These are phyloP conservation scores for Solanum etuberosum DNA, from an alignment of 257 asterid species.

Conservation along the genomic window DNA sequence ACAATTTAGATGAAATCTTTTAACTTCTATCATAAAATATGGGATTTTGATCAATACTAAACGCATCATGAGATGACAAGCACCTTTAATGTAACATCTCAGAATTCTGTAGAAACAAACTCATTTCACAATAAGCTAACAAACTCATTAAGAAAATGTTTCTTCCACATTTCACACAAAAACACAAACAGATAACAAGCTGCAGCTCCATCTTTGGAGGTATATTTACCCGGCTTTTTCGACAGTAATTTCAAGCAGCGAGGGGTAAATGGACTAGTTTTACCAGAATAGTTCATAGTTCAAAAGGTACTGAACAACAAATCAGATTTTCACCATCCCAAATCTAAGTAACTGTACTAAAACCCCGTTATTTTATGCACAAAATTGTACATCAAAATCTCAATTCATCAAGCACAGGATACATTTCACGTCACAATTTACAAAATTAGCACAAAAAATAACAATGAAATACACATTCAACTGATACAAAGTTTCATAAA, in stretches of 20 bases:
- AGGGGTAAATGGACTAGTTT: constrained; percentile 3
- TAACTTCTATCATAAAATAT: constrained; percentile 3
- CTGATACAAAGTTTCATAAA: background rate
- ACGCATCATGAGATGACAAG: constrained; percentile 17
- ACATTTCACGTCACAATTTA: background rate
- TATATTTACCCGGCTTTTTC: constrained; percentile 22
- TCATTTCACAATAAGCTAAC: constrained; percentile 22
- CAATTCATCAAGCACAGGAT: background rate
- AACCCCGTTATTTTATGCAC: constrained; percentile 42
- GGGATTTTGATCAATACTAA: background rate
- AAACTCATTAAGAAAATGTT: constrained; percentile 16
- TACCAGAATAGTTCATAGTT: background rate
- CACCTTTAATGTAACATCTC: constrained; percentile 23
- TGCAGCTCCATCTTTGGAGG: constrained; percentile 22
- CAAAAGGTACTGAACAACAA: constrained; percentile 2
- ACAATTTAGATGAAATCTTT: background rate
- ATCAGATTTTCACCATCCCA: constrained; percentile 6
- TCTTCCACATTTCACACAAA: constrained; percentile 9
- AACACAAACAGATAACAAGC: constrained; percentile 12
- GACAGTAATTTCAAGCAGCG: constrained; percentile 15
- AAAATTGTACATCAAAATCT: background rate
- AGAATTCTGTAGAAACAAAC: constrained; percentile 22
- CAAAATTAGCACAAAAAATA: background rate
- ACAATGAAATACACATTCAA: background rate
- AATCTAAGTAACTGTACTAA: constrained; percentile 6